Evolutionary conservation across 208 protist species (phyloP), one percentile per base, ranked within the genome.

Genomic region (Trypanosoma congolense): DNA sequence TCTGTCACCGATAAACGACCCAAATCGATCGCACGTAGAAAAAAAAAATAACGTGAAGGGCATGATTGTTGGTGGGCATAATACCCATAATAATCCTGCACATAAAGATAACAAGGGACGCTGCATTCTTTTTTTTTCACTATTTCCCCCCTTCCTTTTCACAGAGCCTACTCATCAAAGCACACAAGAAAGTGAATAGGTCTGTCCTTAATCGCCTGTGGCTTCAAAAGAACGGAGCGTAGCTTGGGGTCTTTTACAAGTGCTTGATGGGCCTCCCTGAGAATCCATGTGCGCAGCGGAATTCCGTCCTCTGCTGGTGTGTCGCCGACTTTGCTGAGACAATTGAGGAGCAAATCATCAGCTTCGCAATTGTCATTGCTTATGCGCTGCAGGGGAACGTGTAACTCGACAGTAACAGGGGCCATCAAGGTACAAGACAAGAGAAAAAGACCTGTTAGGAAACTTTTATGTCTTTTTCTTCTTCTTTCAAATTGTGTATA

Each of bases 271-370:
- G 62, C 59, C 55, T 79, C 47, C 26, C 68, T 64, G 10, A 90
- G 67, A 28, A 90, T 55, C 83, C 83, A 90, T 79, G 80, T 22
- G 41, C 83, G 83, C 40, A 90, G 77, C 16, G 83, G 83, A 36
- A 90, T 62, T 24, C 77, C 77, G 25, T 90, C 79, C 75, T 90
- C 78, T 40, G 30, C 46, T 22, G 83, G 83, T 47, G 67, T 69
- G 65, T 90, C 83, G 45, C 87, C 78, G 29, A 90, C 55, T 54
- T 77, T 75, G 22, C 76, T 40, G 45, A 90, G 25, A 25, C 79
- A 75, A 63, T 90, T 90, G 25, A 87, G 55, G 18, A 90, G 72
- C 43, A 77, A 83, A 3, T 66, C 71, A 48, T 90, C 83, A 0
- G 72, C 42, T 12, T 56, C 60, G 56, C 67, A 90, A 19, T 70